These are phyloP conservation scores for Quercus wislizeni DNA, from an alignment of 306 rosid genomes.

Conservation along the genomic window DNA sequence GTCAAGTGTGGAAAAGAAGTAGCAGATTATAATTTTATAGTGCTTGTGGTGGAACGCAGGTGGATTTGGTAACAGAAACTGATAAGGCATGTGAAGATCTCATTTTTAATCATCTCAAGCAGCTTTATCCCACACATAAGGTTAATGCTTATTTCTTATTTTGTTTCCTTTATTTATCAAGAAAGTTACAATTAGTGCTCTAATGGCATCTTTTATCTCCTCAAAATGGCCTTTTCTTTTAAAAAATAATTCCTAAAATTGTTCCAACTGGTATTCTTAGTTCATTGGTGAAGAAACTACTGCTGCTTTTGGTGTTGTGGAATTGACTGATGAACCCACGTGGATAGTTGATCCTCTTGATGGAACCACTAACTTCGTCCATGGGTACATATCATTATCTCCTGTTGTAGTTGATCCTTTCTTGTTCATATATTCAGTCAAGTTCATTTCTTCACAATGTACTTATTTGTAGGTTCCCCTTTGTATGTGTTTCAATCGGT, in stretches of 20 bases:
- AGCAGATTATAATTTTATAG: neutral
- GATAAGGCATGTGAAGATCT: slow-evolving; percentile 96
- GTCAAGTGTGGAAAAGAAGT: neutral
- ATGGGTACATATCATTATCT: slow-evolving; percentile 62
- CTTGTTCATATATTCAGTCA: slow-evolving; percentile 10
- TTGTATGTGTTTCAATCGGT: slow-evolving; percentile 94
- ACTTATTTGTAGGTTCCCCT: slow-evolving; percentile 68
- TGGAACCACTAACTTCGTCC: slow-evolving; percentile 97
- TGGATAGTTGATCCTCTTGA: slow-evolving; percentile 99
- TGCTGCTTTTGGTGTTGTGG: slow-evolving; percentile 80
- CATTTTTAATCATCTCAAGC: slow-evolving; percentile 77
- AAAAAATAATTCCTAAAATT: slow-evolving; percentile 8
- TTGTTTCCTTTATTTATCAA: neutral
- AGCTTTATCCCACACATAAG: slow-evolving; percentile 82
- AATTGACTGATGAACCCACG: slow-evolving; percentile 91
- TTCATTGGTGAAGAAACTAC: slow-evolving; percentile 97
- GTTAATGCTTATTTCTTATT: slow-evolving; percentile 31
- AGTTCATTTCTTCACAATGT: neutral
- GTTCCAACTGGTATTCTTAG: slow-evolving; percentile 38
- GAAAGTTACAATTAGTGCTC: slow-evolving; percentile 7
- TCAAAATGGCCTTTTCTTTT: neutral
- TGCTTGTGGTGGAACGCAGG: slow-evolving; percentile 49
- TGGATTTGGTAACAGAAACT: slow-evolving; percentile 97
- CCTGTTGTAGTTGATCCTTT: slow-evolving; percentile 15
- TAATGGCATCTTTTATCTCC: neutral